Evolutionary conservation across 306 rosid species (phyloP), one percentile per base, ranked within the genome.

Genomic region (Cucurbita maxima): DNA sequence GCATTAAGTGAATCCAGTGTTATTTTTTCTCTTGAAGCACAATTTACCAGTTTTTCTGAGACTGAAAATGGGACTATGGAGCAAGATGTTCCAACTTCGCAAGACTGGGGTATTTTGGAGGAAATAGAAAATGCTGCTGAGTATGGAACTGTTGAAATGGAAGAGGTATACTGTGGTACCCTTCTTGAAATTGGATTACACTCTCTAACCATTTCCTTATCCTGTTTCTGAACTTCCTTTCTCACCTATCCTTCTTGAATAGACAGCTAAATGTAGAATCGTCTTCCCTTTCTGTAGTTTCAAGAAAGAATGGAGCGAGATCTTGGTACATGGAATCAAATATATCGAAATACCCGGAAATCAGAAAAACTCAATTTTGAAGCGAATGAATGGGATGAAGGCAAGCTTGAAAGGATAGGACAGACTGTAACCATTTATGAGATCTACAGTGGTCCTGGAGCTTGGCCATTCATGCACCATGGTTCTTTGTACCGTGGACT

Each of bases 361-460:
- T 87, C 96, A 64, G 96, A 91, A 86, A 89, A 94, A 72, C 86
- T 89, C 67, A 89, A 79, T 81, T 94, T 89, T 82, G 95, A 90
- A 87, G 84, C 81, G 73, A 94, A 94, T 84, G 99, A 94, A 79
- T 86, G 99, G 83, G 99, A 94, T 84, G 99, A 91, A 70, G 99
- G 99, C 72, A 97, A 94, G 80, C 96, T 94, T 76, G 96, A 91
- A 90, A 88, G 99, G 83, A 89, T 89, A 20, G 97, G 99, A 71
- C 95, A 90, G 79, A 84, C 87, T 36, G 86, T 91, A 69, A 89
- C 96, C 83, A 88, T 94, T 66, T 94, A 94, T 83, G 99, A 94
- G 88, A 87, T 88, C 79, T 94, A 94, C 83, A 85, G 70, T 81
- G 99, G 99, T 66, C 75, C 87, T 59, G 96, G 88, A 73, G 84